Evolutionary conservation across 2,329 filamentous ascomycete genomes (phyloP), one percentile per base, ranked within the genome.

Genomic region (Pseudocercospora macadamiae): DNA sequence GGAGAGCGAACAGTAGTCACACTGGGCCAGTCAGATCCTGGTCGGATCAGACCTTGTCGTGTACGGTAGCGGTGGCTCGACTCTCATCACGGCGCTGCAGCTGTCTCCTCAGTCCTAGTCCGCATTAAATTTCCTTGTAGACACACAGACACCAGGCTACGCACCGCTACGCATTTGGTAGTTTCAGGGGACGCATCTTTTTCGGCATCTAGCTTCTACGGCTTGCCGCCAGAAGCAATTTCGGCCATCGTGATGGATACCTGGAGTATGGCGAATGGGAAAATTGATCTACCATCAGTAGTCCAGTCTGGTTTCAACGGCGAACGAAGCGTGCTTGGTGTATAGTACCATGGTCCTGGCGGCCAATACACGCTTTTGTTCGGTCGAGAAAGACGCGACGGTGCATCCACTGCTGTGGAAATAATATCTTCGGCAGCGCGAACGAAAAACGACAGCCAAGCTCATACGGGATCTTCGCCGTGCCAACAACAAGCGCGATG

Each of bases 111-210:
- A 14, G 23, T 14, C 42, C 42, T 45, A 23, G 42, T 45, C 42
- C 19, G 42, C 21, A 25, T 45, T 21, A 45, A 45, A 18, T 21
- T 39, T n/a, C n/a, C n/a, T n/a, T n/a, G n/a, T n/a, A 32, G 6
- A 32, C 28, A 32, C 42, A 10, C 21, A 25, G 42, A 45, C 21
- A 45, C 21, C 23, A 25, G 42, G 25, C 8, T 45, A 8, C 42
- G 42, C 42, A 45, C 42, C 42, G 42, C 42, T 45, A 45, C 42
- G 42, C 23, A 45, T 25, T 25, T 45, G 42, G 42, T 25, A 25
- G 42, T 21, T 45, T 25, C 42, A 25, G 42, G 42, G 42, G 4
- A 45, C 42, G 42, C 42, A 12, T 45, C 8, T 45, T 45, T 45
- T 21, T 45, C 42, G 42, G 42, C 42, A 45, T 10, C 39, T 44